These are phyloP conservation scores for Beauveria rudraprayagi DNA, from an alignment of 2,329 filamentous ascomycete species.

Conservation along the genomic window DNA sequence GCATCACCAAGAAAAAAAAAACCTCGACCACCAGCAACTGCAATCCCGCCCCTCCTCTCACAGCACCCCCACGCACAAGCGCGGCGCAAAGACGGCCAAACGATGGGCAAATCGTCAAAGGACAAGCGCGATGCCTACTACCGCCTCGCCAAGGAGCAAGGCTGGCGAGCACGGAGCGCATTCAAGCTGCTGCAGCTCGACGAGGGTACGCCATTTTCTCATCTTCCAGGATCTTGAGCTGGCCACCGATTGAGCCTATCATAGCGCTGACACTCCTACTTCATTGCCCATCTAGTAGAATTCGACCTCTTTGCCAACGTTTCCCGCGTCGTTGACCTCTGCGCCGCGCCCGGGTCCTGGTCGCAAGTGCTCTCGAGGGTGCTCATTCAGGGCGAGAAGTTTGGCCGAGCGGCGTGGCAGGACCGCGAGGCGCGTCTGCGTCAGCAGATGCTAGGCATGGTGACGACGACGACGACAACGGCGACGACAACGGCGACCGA, in stretches of 20 bases:
- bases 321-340: slow-evolving; percentile 88
- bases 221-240: neutral
- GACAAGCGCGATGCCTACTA: slow-evolving; percentile 99
- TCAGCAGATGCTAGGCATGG: slow-evolving; percentile 50
- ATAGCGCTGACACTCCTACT: neutral
- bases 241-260: neutral
- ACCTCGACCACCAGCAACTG: neutral
- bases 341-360: slow-evolving; percentile 93
- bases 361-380: slow-evolving; percentile 92
- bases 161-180: slow-evolving; percentile 91
- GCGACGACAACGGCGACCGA: slow-evolving; percentile 16
- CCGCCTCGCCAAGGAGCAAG: slow-evolving; percentile 94
- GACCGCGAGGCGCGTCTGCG: slow-evolving; percentile 65
- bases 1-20: neutral
- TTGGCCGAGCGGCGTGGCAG: slow-evolving; percentile 79
- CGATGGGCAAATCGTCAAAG: slow-evolving; percentile 95
- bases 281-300: slow-evolving; percentile 41
- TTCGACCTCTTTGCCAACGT: slow-evolving; percentile 91
- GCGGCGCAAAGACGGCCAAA: slow-evolving; percentile 11
- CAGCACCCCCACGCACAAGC: neutral
- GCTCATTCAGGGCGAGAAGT: slow-evolving; percentile 86
- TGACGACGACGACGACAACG: slow-evolving; percentile 19
- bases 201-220: slow-evolving; percentile 44
- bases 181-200: slow-evolving; percentile 97
- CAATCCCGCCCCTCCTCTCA: neutral